Base-by-base conservation (phyloP, 2,329 filamentous ascomycete species). In the Botrytis elliptica region DNA sequence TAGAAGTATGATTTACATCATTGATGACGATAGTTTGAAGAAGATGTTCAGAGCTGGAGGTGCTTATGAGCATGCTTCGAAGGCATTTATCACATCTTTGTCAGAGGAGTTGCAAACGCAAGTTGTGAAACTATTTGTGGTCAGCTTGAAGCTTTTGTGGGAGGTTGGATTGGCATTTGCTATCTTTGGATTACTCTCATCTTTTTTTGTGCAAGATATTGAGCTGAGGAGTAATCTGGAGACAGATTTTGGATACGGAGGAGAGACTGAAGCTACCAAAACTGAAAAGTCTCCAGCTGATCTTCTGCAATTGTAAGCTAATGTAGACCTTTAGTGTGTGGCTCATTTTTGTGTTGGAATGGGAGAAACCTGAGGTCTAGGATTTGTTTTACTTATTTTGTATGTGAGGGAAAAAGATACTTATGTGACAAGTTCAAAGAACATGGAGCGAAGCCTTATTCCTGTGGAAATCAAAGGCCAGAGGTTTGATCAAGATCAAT, bases 371-470 rank as follows among this genome's bases (percentile, higher is more conserved):
- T 16, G 12, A 5, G 0, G 0, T 7, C 1, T n/a, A 6, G 4
- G 25, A 25, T n/a, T 5, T n/a, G n/a, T n/a, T n/a, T n/a, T 14
- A 1, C 22, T 52, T 4, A n/a, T 6, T n/a, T 52, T 25, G 14
- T 52, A 14, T 52, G 0, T 14, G 9, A 0, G 6, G 10, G 25
- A 5, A 7, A 16, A 52, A 14, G 4, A 52, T 4, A 55, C 5
- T 7, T n/a, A 55, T n/a, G 1, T 55, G 49, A 16, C 4, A 3
- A 55, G 0, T n/a, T n/a, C 12, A n/a, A n/a, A n/a, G 0, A n/a
- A n/a, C 7, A 8, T n/a, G 0, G 4, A 52, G n/a, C n/a, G 49
- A 14, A 52, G 5, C 12, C 7, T 33, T 33, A 33, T 33, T 33
- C 33, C 33, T 33, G 33, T 33, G 33, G 33, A 33, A 33, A 4